Conservation (phyloP, 73 alveolate species). For the Paramecium octaurelia region DNA sequence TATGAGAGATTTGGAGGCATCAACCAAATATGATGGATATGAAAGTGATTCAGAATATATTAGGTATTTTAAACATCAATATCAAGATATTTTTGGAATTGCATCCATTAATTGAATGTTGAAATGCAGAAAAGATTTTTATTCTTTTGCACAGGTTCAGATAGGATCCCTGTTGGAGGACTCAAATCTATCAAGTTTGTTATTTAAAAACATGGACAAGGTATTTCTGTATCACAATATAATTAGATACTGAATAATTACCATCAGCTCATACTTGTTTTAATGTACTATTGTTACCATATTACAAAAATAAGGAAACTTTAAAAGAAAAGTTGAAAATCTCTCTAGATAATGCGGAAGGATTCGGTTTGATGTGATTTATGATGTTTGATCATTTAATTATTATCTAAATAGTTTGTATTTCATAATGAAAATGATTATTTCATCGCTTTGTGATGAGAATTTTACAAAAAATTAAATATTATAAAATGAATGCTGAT, state of each 20-base stretch:
- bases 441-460: neutral
- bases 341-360: constrained; percentile 96
- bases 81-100: neutral
- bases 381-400: neutral
- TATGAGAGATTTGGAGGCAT: constrained; percentile 1
- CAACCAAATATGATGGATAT: constrained; percentile 52
- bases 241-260: constrained; percentile 73
- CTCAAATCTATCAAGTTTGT: constrained; percentile 65
- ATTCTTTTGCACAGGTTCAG: constrained; percentile 81
- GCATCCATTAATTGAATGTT: neutral
- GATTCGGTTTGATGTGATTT: constrained; percentile 89
- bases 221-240: neutral
- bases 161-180: constrained; percentile 81
- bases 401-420: neutral
- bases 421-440: neutral
- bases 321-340: constrained; percentile 71
- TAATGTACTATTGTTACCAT: constrained; percentile 93
- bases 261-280: constrained; percentile 99
- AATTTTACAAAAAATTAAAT: neutral
- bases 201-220: constrained; percentile 71
- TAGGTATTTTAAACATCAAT: neutral
- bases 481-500: neutral
- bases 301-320: constrained; percentile 82
- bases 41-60: constrained; percentile 40
- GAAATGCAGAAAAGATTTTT: constrained; percentile 73